phyloP scores from a whole-genome alignment of 2,329 filamentous ascomycete genomes.

The Emericellopsis cladophorae region DNA sequence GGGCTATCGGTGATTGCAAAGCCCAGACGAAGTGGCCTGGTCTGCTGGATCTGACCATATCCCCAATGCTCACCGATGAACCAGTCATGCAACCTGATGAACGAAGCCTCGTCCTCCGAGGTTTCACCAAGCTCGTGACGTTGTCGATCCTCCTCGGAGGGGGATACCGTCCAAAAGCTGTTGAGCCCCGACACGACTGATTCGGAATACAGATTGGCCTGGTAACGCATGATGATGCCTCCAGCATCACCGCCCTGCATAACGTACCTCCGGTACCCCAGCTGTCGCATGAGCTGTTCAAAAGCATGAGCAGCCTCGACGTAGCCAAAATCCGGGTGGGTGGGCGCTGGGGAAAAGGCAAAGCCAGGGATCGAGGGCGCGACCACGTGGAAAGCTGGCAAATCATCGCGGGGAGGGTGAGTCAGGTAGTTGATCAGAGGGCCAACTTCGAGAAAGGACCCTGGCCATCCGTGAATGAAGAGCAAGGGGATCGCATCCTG shows the following conservation, averaged over 20 bases:
- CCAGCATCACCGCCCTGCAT: conserved; percentile 2
- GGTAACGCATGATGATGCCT: background rate
- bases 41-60: background rate
- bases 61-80: background rate
- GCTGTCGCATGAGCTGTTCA: conserved; percentile 6
- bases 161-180: conserved; percentile 1
- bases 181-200: background rate
- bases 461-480: conserved; percentile 30
- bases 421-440: conserved; percentile 19
- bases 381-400: conserved; percentile 31
- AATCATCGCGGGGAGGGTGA: conserved; percentile 8
- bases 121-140: background rate
- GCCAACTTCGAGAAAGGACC: conserved; percentile 23
- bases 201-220: background rate
- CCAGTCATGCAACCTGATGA: background rate
- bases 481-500: conserved; percentile 23
- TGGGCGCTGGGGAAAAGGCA: conserved; percentile 22
- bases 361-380: conserved; percentile 30
- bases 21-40: conserved; percentile 1
- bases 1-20: conserved; percentile 1
- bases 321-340: conserved; percentile 3
- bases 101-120: background rate
- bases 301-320: conserved; percentile 5
- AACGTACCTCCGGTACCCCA: conserved; percentile 7
- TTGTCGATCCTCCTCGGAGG: background rate